Evolutionary conservation across 1,139 yeast species (phyloP).

Genomic region (Zhuliangozyma blackwelliae): DNA sequence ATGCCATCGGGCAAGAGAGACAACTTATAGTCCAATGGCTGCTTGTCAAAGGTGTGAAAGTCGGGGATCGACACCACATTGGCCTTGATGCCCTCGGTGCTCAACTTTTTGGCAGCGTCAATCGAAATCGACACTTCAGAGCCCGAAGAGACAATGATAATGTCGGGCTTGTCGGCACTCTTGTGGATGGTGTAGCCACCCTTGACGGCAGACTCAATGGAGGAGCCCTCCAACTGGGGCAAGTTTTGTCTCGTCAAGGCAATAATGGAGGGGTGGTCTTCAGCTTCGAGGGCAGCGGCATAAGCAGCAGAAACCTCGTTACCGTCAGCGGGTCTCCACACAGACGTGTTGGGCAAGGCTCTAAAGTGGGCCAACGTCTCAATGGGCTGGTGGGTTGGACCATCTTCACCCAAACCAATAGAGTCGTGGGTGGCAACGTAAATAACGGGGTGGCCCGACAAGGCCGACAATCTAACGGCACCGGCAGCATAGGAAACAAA

Average conservation of each 20-base stretch:
- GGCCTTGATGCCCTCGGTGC: conserved; percentile 63
- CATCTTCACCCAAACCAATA: conserved; percentile 98
- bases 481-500: conserved; percentile 98
- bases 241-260: conserved; percentile 97
- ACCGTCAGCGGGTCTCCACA: conserved; percentile 99
- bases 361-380: conserved; percentile 98
- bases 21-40: conserved; percentile 72
- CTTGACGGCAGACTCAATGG: conserved; percentile 85
- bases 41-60: conserved; percentile 84
- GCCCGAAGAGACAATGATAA: conserved; percentile 88
- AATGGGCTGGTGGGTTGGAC: conserved; percentile 99
- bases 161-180: conserved; percentile 57
- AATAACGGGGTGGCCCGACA: conserved; percentile 88
- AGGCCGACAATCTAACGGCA: conserved; percentile 92
- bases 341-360: conserved; percentile 91
- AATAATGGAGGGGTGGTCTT: conserved; percentile 78
- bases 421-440: conserved; percentile 99
- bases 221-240: conserved; percentile 93
- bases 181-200: conserved; percentile 87
- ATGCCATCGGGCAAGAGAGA: conserved; percentile 91
- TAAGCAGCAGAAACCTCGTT: conserved; percentile 98
- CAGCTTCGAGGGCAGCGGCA: conserved; percentile 67
- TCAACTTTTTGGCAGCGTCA: conserved; percentile 72
- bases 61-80: conserved; percentile 92
- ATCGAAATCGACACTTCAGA: conserved; percentile 88